A percentile compares a stretch with the other conserved stretches of the same genome.
These are phyloP conservation scores for Schrenkiella parvula DNA, from an alignment of 345 rosid species.

Conservation along the genomic window DNA sequence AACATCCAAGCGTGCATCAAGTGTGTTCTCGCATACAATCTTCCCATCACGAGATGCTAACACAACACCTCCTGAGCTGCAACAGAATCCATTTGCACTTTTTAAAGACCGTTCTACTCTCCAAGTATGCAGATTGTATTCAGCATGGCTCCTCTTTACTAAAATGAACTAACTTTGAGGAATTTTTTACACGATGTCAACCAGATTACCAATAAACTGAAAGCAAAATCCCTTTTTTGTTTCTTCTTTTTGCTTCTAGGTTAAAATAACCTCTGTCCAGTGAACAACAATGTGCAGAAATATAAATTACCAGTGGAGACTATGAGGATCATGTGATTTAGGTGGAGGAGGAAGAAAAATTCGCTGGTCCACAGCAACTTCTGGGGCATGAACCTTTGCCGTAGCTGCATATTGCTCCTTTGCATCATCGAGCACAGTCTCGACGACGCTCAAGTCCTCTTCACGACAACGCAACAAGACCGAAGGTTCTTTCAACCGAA, in stretches of 20 bases:
- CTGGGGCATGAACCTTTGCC: slow-evolving; percentile 28
- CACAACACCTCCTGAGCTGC: slow-evolving; percentile 81
- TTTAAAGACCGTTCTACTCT: too few species aligned
- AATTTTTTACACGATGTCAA: too few species aligned
- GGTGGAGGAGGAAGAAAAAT: too few species aligned
- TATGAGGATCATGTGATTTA: background rate
- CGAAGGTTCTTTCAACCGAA: slow-evolving; percentile 63
- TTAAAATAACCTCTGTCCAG: background rate
- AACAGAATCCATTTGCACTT: background rate
- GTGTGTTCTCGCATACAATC: slow-evolving; percentile 72
- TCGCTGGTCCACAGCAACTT: too few species aligned
- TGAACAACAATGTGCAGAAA: background rate
- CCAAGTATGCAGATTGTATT: background rate
- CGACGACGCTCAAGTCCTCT: slow-evolving; percentile 54
- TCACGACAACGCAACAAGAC: slow-evolving; percentile 68
- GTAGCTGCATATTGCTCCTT: slow-evolving; percentile 29
- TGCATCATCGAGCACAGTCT: slow-evolving; percentile 23
- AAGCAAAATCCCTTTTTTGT: too few species aligned
- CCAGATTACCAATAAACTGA: background rate
- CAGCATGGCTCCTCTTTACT: background rate
- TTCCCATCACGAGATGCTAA: slow-evolving; percentile 82
- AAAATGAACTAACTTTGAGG: background rate
- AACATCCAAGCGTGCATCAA: slow-evolving; percentile 85
- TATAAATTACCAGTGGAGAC: background rate
- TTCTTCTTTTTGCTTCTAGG: background rate